These are phyloP conservation scores for Dalbergia oliveri DNA, from an alignment of 306 rosid species.

Conservation along the genomic window DNA sequence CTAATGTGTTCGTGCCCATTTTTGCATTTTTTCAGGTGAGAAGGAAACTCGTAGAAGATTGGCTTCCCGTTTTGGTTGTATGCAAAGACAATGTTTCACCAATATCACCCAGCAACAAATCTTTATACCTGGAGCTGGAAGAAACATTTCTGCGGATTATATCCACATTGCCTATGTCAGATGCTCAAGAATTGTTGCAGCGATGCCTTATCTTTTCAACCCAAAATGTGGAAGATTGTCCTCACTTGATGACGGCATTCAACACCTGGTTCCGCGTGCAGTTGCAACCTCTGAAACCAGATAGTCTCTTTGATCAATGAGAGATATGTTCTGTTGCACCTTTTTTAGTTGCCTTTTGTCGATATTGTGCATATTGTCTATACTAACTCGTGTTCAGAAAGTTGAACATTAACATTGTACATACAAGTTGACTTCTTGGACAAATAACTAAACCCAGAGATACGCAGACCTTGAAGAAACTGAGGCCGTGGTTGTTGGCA, in stretches of 20 bases:
- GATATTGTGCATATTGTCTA: slow-evolving; percentile 53
- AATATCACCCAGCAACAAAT: slow-evolving; percentile 68
- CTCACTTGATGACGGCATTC: slow-evolving; percentile 84
- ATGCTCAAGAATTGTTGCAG: slow-evolving; percentile 87
- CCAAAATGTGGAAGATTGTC: slow-evolving; percentile 86
- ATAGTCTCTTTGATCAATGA: slow-evolving; percentile 42
- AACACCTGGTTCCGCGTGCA: slow-evolving; percentile 95
- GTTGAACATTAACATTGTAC: slow-evolving; percentile 42
- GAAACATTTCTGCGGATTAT: slow-evolving; percentile 82
- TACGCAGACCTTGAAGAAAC: slow-evolving; percentile 25
- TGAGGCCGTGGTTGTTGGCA: background rate
- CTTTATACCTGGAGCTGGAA: slow-evolving; percentile 76
- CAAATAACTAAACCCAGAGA: background rate
- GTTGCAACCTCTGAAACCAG: slow-evolving; percentile 56
- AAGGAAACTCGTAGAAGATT: slow-evolving; percentile 83
- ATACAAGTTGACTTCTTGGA: slow-evolving; percentile 31
- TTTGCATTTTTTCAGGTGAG: slow-evolving; percentile 68
- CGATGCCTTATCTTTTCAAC: slow-evolving; percentile 90
- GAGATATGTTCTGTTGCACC: background rate
- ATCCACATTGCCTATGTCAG: slow-evolving; percentile 89
- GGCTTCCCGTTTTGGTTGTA: slow-evolving; percentile 91
- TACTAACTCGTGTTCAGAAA: slow-evolving; percentile 35
- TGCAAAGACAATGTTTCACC: slow-evolving; percentile 89
- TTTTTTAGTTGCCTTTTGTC: slow-evolving; percentile 24
- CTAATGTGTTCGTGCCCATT: slow-evolving; percentile 5